Evolutionary conservation across 345 rosid genomes (phyloP), one percentile per base, ranked within the genome.

Genomic region (Viola odorata): DNA sequence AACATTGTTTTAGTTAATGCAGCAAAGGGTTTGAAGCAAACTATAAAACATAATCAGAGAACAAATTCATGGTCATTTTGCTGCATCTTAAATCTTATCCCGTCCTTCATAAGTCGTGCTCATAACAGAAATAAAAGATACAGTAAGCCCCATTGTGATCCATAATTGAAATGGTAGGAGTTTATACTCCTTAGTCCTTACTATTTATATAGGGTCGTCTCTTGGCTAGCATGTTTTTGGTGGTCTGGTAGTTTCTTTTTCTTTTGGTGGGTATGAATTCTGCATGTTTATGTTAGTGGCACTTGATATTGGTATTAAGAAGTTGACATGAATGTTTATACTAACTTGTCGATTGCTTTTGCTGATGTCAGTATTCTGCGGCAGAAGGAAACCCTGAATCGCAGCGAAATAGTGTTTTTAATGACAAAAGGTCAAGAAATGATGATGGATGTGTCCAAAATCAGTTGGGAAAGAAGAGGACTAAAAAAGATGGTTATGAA

Each of bases 381-480:
- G 16, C 17, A 12, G 49, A 15, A 41, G 74, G 50, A 36, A 53
- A 62, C 32, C 42, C 3, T 32, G 60, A 49, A 50, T 37, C 45
- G 32, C 69, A 12, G 60, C 50, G 13, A 45, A 50, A 36, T 41
- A 40, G 14, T 9, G n/a, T 7, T 49, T 47, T 38, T 1, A 64
- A 69, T 11, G 70, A 53, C 44, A 76, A 75, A 70, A 76, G 84
- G 73, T 67, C 72, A 12, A 62, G 77, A 58, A 72, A 71, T 45
- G 72, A 65, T 54, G 69, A 60, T 36, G 38, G 12, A 42, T 60
- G 48, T 41, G 64, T 50, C 45, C 17, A 53, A 63, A 44, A 55
- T 56, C 60, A 45, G 13, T 58, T 47, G 62, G 75, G 67, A 39
- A 68, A 55, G 54, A 49, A 52, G 58, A 69, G 52, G 51, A 37